These are phyloP conservation scores for Solanum peruvianum DNA, from an alignment of 257 asterid genomes.

Conservation along the genomic window DNA sequence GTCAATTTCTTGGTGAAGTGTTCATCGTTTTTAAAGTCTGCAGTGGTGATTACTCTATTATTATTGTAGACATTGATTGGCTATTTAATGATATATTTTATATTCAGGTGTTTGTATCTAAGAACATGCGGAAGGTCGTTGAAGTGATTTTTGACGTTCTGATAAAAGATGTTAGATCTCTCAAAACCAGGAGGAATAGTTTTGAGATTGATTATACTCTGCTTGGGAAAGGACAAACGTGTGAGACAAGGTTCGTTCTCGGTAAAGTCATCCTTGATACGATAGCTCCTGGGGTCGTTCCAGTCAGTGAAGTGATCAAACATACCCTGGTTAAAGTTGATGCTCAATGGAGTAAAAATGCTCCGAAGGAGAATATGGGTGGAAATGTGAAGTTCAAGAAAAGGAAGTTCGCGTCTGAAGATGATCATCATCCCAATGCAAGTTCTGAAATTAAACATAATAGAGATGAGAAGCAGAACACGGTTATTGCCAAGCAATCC, in stretches of 20 bases:
- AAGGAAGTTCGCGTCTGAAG: not conserved
- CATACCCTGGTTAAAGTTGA: conserved; percentile 3
- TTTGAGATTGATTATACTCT: conserved; percentile 19
- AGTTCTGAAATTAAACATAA: not conserved
- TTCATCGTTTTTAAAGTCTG: not conserved
- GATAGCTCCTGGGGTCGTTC: conserved; percentile 16
- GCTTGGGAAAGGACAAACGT: conserved; percentile 26
- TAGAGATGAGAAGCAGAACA: conserved; percentile 11
- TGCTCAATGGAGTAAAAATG: conserved; percentile 1
- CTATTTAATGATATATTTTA: not conserved
- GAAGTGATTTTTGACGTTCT: conserved; percentile 14
- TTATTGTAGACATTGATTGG: not conserved
- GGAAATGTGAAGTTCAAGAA: not conserved
- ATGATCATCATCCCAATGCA: not conserved
- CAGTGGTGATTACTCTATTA: not conserved
- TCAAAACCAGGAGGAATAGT: conserved; percentile 3
- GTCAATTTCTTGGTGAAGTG: not conserved
- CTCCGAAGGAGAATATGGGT: not conserved
- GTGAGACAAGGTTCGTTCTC: conserved; percentile 58
- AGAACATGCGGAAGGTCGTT: conserved; percentile 24
- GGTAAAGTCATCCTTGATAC: conserved; percentile 54
- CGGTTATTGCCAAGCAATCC: not conserved
- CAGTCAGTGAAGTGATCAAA: conserved; percentile 2
- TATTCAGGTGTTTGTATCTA: conserved; percentile 54
- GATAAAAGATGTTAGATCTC: conserved; percentile 13